These are phyloP conservation scores for Rutstroemia sp. DNA, from an alignment of 2,329 filamentous ascomycete species.

Conservation along the genomic window DNA sequence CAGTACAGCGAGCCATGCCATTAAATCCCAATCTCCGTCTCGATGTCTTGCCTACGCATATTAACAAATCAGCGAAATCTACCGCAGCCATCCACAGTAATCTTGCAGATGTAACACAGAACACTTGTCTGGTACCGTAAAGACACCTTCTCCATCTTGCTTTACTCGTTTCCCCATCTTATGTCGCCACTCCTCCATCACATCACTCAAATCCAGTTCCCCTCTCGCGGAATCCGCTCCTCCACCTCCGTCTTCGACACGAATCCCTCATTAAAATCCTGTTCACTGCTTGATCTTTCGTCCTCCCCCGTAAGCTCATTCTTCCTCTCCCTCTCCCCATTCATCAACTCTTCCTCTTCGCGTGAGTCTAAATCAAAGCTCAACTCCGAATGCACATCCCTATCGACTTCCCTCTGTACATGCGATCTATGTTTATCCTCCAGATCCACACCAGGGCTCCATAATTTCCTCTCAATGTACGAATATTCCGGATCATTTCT, in stretches of 20 bases:
- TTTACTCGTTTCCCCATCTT: no score
- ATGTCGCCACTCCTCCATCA: not conserved
- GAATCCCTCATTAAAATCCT: not conserved
- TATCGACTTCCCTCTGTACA: not conserved
- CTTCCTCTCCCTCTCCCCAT: not conserved
- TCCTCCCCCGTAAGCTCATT: not conserved
- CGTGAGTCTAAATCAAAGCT: not conserved
- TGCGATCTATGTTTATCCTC: not conserved
- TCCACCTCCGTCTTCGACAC: no score
- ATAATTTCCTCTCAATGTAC: not conserved
- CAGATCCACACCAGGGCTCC: constrained; percentile 4
- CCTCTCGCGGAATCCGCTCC: not conserved
- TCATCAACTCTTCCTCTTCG: not conserved
- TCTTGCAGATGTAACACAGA: no score
- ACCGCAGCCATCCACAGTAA: no score
- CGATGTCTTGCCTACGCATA: no score
- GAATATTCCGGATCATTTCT: not conserved
- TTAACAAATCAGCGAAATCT: no score
- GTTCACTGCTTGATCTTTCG: not conserved
- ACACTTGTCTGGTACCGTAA: no score
- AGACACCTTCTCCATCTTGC: no score
- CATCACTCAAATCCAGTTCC: constrained; percentile 14
- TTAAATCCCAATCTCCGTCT: no score
- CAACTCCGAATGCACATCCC: not conserved
- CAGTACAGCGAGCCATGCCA: no score